Percentiles rank a stretch among this genome's conserved stretches.
phyloP scores from a whole-genome alignment of 2,329 filamentous ascomycete species.

The Magnaporthiopsis rhizophila region DNA sequence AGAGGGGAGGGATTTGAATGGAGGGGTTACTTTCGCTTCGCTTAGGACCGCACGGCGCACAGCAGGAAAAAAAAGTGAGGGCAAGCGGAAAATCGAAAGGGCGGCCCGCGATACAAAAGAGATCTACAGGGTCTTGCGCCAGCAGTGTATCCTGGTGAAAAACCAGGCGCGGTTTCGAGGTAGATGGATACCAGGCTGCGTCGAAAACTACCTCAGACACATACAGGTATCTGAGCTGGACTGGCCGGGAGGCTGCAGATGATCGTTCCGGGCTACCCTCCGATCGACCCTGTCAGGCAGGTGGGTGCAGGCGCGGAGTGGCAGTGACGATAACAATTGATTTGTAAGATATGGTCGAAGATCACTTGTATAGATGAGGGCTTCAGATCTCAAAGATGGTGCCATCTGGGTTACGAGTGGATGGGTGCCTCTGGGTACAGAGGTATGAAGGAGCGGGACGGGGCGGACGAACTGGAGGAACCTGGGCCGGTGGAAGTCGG shows the following conservation, averaged over 20 bases:
- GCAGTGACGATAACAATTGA: background rate
- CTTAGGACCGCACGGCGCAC: background rate
- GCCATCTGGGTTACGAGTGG: too few species aligned
- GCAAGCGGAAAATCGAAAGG: background rate
- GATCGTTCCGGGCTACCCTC: too few species aligned
- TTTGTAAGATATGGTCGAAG: background rate
- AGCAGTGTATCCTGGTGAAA: background rate
- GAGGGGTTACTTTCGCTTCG: background rate
- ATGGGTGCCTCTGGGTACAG: background rate
- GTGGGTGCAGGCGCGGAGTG: background rate
- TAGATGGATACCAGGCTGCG: background rate
- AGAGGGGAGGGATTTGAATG: background rate
- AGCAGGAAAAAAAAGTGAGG: background rate
- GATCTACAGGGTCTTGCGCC: background rate
- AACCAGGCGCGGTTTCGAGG: background rate
- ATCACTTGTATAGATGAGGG: background rate
- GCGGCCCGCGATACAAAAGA: background rate
- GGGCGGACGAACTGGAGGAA: background rate
- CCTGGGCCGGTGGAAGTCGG: background rate
- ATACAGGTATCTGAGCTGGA: background rate
- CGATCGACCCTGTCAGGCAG: too few species aligned
- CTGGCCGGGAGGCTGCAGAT: background rate
- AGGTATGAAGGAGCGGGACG: background rate
- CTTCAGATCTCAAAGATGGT: background rate
- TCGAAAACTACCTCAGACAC: background rate